These are phyloP conservation scores for Ceratocystis cubensis DNA, from an alignment of 2,329 filamentous ascomycete genomes.

Conservation along the genomic window DNA sequence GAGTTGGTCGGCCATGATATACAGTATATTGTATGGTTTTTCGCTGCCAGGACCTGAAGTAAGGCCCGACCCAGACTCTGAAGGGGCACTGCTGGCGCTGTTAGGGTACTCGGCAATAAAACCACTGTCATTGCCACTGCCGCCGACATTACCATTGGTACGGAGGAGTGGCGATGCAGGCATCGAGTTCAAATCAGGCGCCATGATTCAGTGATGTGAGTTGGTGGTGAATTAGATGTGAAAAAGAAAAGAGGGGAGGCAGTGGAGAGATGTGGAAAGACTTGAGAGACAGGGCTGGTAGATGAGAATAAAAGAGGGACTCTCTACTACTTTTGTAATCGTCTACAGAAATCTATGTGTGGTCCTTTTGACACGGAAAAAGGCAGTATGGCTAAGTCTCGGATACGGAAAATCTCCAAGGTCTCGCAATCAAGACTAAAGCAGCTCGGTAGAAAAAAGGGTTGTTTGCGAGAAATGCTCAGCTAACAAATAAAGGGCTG, in stretches of 20 bases:
- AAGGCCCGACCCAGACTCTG: conserved; percentile 21
- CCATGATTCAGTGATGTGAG: conserved; percentile 36
- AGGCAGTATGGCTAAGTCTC: not conserved
- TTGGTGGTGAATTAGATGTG: not conserved
- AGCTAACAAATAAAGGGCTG: not conserved
- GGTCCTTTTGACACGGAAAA: not conserved
- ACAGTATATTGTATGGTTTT: conserved; percentile 39
- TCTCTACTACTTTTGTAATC: not conserved
- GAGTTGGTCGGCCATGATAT: conserved; percentile 96
- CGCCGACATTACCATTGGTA: conserved; percentile 24
- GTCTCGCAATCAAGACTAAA: not conserved
- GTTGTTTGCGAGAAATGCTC: not conserved
- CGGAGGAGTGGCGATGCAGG: conserved; percentile 38
- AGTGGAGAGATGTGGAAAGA: not conserved
- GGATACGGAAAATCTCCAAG: conserved; percentile 7
- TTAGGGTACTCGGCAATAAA: conserved; percentile 2
- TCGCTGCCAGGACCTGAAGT: conserved; percentile 20
- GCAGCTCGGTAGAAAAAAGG: not conserved
- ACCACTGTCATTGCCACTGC: conserved; percentile 8
- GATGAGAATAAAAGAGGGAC: not conserved
- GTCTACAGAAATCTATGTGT: not conserved
- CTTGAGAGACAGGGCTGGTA: not conserved
- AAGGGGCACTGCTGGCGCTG: not conserved
- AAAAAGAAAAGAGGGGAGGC: not conserved
- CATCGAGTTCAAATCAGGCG: conserved; percentile 63